phyloP scores from a whole-genome alignment of 2,329 filamentous ascomycete species.

The Cytospora piceicola region DNA sequence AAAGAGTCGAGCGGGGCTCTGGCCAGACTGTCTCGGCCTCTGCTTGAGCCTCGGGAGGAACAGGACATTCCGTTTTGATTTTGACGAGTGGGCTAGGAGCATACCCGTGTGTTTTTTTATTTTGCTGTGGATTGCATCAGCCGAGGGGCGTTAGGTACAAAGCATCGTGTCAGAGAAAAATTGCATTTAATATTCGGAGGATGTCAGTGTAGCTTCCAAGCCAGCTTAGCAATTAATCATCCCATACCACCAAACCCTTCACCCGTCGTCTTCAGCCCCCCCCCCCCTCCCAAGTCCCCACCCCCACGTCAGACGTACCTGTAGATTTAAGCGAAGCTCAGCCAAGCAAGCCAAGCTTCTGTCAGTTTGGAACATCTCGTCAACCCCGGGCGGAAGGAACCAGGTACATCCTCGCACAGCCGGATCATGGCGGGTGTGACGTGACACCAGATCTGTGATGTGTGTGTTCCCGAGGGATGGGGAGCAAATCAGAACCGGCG shows the following conservation, averaged over 20 bases:
- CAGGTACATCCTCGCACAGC: neutral
- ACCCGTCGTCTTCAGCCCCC: neutral
- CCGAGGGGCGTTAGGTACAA: neutral
- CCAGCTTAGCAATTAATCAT: neutral
- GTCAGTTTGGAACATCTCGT: neutral
- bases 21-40: slow-evolving; percentile 17
- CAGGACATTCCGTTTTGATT: neutral
- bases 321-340: neutral
- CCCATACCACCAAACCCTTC: neutral
- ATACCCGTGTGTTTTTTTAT: neutral
- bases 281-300: no score
- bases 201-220: neutral
- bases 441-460: neutral
- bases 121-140: neutral
- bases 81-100: neutral
- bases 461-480: neutral
- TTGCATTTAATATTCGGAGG: neutral
- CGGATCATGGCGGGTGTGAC: neutral
- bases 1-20: slow-evolving; percentile 21
- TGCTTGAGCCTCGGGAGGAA: slow-evolving; percentile 7
- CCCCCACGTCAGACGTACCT: neutral
- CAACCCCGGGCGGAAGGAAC: neutral
- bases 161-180: neutral
- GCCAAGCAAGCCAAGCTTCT: neutral
- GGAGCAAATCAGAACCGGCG: neutral